Percentiles rank a stretch among this genome's conserved stretches.
These are phyloP conservation scores for Hypocreales sp. DNA, from an alignment of 2,329 filamentous ascomycete species.

Conservation along the genomic window DNA sequence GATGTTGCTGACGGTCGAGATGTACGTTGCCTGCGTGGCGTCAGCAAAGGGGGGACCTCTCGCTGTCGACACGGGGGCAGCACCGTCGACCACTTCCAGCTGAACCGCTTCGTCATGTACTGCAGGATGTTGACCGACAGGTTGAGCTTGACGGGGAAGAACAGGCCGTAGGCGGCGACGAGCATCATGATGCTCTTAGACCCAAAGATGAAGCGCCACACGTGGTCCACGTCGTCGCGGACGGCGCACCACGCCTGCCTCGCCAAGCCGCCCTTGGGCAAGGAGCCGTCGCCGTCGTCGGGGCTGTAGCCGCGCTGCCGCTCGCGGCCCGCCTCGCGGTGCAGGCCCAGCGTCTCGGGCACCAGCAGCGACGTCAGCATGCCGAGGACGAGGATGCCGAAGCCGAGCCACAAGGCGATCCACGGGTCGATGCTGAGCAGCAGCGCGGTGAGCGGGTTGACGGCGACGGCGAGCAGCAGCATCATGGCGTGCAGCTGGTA, in stretches of 20 bases:
- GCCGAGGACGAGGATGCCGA: constrained; percentile 13
- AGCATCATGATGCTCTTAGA: constrained; percentile 23
- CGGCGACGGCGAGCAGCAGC: constrained; percentile 20
- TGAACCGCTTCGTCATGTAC: constrained; percentile 35
- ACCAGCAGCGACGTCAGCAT: constrained; percentile 16
- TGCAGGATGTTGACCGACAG: constrained; percentile 26
- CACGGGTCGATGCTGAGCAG: constrained; percentile 23
- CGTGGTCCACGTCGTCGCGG: constrained; percentile 16
- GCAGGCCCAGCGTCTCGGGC: constrained; percentile 26
- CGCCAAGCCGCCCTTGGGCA: constrained; percentile 3
- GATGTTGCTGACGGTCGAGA: constrained; percentile 22
- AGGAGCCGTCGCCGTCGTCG: neutral
- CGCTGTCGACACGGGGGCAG: constrained; percentile 1
- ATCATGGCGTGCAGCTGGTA: constrained; percentile 22
- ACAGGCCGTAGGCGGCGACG: constrained; percentile 15
- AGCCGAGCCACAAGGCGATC: constrained; percentile 21
- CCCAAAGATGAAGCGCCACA: constrained; percentile 22
- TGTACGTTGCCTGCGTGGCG: constrained; percentile 27
- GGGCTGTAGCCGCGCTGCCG: constrained; percentile 2
- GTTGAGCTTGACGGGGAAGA: constrained; percentile 14
- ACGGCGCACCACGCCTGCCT: constrained; percentile 11
- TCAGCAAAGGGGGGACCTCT: too few species aligned
- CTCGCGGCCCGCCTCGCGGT: constrained; percentile 12
- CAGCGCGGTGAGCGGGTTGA: constrained; percentile 23
- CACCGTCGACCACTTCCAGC: constrained; percentile 29